A percentile compares a stretch with the other conserved stretches of the same genome.
phyloP scores from a whole-genome alignment of 768 basidiomycete species.

The Coprinellus micaceus region DNA sequence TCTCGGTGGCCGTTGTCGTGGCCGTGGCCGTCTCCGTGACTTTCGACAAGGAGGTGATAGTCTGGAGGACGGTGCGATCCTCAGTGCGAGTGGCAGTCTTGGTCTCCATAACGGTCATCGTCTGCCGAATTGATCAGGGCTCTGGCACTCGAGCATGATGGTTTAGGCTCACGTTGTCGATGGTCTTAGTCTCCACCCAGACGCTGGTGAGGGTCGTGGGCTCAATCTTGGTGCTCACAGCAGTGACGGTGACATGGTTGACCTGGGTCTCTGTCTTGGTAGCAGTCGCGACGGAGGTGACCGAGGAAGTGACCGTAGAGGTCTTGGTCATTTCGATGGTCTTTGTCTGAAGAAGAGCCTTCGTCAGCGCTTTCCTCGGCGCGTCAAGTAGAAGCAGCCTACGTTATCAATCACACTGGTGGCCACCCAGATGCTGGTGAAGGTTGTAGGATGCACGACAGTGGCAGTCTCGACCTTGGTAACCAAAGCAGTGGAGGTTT shows the following conservation, averaged over 20 bases:
- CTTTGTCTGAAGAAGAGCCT: constrained; percentile 40
- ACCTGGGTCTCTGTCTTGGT: constrained; percentile 54
- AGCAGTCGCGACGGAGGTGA: constrained; percentile 39
- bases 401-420: constrained; percentile 61
- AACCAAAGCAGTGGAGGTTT: constrained; percentile 55
- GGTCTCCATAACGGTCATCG: constrained; percentile 56
- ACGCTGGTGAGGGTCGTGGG: constrained; percentile 58
- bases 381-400: constrained; percentile 18
- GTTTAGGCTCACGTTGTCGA: constrained; percentile 46
- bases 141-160: neutral
- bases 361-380: constrained; percentile 2
- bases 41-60: constrained; percentile 51
- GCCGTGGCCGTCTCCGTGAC: constrained; percentile 43
- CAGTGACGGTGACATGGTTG: constrained; percentile 50
- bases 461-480: constrained; percentile 53
- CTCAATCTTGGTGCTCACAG: constrained; percentile 46
- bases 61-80: constrained; percentile 45
- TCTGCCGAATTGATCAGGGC: constrained; percentile 31
- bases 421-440: constrained; percentile 46
- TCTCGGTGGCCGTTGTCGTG: constrained; percentile 34
- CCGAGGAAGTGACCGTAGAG: constrained; percentile 46
- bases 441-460: constrained; percentile 56
- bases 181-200: constrained; percentile 52
- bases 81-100: constrained; percentile 50
- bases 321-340: constrained; percentile 51